These are phyloP conservation scores for Penicilliopsis zonata DNA, from an alignment of 495 filamentous ascomycete genomes.

Conservation along the genomic window DNA sequence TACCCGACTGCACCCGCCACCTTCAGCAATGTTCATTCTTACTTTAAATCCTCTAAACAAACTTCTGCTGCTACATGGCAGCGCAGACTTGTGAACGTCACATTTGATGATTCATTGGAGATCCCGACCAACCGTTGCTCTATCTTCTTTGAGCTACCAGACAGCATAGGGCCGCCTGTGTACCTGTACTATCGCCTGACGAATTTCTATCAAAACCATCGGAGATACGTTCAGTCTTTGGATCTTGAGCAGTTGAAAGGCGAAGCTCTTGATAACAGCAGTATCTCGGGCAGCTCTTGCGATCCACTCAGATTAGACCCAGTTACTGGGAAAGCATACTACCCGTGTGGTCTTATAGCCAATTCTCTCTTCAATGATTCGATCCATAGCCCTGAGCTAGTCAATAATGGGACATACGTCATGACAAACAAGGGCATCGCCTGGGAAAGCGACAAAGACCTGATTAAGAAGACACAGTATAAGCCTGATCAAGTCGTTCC, in stretches of 20 bases:
- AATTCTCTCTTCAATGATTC: slow-evolving; percentile 97
- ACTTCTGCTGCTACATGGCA: slow-evolving; percentile 26
- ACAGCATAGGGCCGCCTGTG: slow-evolving; percentile 66
- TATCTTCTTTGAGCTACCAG: slow-evolving; percentile 65
- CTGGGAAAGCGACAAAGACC: slow-evolving; percentile 68
- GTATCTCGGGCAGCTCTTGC: slow-evolving; percentile 58
- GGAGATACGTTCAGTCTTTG: slow-evolving; percentile 85
- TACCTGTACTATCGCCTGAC: slow-evolving; percentile 89
- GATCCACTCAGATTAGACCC: slow-evolving; percentile 53
- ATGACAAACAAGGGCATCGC: slow-evolving; percentile 75
- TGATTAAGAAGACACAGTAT: slow-evolving; percentile 65
- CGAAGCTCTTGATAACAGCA: slow-evolving; percentile 42
- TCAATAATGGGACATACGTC: slow-evolving; percentile 38
- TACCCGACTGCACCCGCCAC: slow-evolving; percentile 25
- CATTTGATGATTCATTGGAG: background rate
- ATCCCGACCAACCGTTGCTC: slow-evolving; percentile 39
- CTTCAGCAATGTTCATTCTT: slow-evolving; percentile 39
- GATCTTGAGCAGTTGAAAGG: slow-evolving; percentile 75
- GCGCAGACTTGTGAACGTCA: slow-evolving; percentile 7
- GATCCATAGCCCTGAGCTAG: slow-evolving; percentile 48
- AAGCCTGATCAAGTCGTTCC: slow-evolving; percentile 52
- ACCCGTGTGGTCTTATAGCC: slow-evolving; percentile 91
- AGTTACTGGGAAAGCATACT: slow-evolving; percentile 55
- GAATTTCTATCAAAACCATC: slow-evolving; percentile 99
- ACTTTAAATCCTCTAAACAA: slow-evolving; percentile 46